Evolutionary conservation across 305 asterid genomes (phyloP).

Genomic region (Solanum hybrid): DNA sequence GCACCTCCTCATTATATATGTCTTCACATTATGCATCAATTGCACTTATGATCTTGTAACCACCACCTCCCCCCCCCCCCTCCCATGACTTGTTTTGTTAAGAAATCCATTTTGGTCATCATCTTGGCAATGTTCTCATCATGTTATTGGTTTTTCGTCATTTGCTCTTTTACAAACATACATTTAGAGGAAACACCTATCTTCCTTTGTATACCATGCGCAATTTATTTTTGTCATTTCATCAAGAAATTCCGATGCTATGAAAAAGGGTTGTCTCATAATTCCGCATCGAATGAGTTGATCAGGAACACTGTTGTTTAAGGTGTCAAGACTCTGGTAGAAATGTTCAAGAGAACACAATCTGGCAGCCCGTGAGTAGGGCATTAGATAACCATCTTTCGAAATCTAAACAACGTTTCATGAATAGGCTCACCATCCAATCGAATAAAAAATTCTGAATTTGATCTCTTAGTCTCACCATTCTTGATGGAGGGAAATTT

Average conservation of each 20-base stretch:
- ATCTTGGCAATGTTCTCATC: background rate
- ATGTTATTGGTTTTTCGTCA: no score
- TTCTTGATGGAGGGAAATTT: background rate
- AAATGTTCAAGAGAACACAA: background rate
- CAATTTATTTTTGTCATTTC: background rate
- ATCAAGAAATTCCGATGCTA: background rate
- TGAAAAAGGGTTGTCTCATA: background rate
- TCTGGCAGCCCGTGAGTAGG: background rate
- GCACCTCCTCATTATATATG: background rate
- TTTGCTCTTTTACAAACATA: no score
- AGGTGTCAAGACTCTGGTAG: background rate
- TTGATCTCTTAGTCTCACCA: background rate
- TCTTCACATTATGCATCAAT: background rate
- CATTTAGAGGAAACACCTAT: background rate
- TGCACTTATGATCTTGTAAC: background rate
- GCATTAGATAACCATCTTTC: background rate
- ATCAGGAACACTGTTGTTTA: background rate
- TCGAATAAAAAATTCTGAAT: background rate
- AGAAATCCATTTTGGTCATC: background rate
- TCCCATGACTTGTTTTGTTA: background rate
- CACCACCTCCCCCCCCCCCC: background rate
- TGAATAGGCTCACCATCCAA: background rate
- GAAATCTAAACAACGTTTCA: background rate
- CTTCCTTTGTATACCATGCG: background rate
- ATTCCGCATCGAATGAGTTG: background rate